Evolutionary conservation across 2,329 filamentous ascomycete genomes (phyloP).

Genomic region (Colletotrichum somersetense): DNA sequence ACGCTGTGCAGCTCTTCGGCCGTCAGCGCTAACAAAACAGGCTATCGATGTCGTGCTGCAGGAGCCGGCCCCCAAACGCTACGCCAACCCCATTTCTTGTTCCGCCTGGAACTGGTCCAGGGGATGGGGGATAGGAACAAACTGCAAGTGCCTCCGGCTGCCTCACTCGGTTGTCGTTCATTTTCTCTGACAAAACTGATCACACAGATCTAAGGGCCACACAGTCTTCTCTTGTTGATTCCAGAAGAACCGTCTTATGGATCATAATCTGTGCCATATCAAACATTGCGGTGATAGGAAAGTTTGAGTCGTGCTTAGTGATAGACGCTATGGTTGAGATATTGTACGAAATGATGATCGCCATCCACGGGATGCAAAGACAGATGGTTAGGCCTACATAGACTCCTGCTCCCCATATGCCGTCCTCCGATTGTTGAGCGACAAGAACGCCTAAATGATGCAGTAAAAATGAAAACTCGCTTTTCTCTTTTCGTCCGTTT

Average conservation of each 20-base stretch:
- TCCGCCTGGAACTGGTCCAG: not conserved
- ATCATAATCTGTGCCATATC: not conserved
- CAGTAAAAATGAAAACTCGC: conserved; percentile 25
- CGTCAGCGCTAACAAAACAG: conserved; percentile 5
- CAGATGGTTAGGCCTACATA: not conserved
- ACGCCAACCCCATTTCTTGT: not conserved
- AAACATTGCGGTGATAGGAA: not conserved
- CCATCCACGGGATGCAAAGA: conserved; percentile 8
- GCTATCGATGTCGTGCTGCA: conserved; percentile 2
- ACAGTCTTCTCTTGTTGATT: not conserved
- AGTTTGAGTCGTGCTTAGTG: conserved; percentile 11
- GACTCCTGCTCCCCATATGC: conserved; percentile 29
- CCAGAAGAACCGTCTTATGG: not conserved
- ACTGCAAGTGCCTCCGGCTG: not conserved
- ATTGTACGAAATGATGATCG: conserved; percentile 32
- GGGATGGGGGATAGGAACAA: not conserved
- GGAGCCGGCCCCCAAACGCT: conserved; percentile 8
- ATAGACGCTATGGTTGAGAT: conserved; percentile 16
- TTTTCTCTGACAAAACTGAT: not conserved
- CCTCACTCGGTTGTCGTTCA: conserved; percentile 6
- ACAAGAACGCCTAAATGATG: conserved; percentile 29
- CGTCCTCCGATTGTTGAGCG: conserved; percentile 4
- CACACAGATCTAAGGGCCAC: too few relatives aligned
- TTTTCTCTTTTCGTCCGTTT: conserved; percentile 24
- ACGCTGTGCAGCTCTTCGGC: not conserved